Conservation (phyloP, 768 basidiomycete species). For the Russula brevipes region DNA sequence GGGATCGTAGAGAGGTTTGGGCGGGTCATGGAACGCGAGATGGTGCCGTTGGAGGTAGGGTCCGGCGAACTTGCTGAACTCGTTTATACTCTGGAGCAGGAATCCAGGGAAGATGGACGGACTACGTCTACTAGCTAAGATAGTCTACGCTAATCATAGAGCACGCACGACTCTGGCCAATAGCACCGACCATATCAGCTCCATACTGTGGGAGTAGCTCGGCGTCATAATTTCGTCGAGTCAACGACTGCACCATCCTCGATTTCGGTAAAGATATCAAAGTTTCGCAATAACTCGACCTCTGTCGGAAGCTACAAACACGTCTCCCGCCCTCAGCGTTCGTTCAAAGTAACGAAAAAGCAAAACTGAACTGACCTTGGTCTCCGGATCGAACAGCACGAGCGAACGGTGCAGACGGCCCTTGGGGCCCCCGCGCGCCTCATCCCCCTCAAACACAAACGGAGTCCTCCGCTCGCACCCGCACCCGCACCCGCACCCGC, state of each 20-base stretch:
- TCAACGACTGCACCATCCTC: not conserved
- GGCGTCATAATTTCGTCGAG: conserved; percentile 9
- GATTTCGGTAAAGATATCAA: conserved; percentile 57
- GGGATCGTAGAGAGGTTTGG: conserved; percentile 38
- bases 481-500: no score
- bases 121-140: conserved; percentile 10
- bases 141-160: not conserved
- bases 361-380: conserved; percentile 41
- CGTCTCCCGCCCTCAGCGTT: not conserved
- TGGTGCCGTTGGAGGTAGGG: conserved; percentile 29
- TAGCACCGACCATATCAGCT: not conserved
- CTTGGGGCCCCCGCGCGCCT: conserved; percentile 53
- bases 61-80: conserved; percentile 27
- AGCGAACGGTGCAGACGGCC: conserved; percentile 57
- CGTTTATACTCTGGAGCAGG: conserved; percentile 28
- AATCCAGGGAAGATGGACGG: conserved; percentile 20
- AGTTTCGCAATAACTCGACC: conserved; percentile 54
- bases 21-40: conserved; percentile 29
- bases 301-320: conserved; percentile 43
- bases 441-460: conserved; percentile 67
- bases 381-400: conserved; percentile 41
- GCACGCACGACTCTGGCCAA: not conserved
- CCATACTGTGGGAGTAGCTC: not conserved
- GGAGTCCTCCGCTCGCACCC: conserved; percentile 40
- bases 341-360: not conserved